phyloP scores from a whole-genome alignment of 805 yeast species.

The Candida stauntonica region DNA sequence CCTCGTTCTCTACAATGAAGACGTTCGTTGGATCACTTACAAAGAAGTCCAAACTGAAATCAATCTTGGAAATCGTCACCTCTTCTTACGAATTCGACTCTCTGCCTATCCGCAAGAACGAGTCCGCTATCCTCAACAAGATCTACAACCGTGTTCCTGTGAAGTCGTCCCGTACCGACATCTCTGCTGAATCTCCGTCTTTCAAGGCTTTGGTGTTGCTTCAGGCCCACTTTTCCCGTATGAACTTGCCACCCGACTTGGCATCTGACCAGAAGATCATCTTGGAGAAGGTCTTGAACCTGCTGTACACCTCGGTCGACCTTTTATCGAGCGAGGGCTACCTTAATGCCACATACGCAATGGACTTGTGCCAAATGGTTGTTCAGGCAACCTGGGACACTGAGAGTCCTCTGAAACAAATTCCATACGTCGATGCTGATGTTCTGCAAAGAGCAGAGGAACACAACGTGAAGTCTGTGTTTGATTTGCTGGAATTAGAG shows the following conservation, averaged over 20 bases:
- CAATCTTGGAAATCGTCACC: constrained; percentile 60
- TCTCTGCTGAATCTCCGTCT: constrained; percentile 43
- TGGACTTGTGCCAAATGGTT: constrained; percentile 87
- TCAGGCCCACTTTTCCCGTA: constrained; percentile 77
- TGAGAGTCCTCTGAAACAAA: constrained; percentile 73
- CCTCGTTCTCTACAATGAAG: constrained; percentile 65
- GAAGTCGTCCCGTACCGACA: constrained; percentile 35
- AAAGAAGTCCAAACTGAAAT: constrained; percentile 52
- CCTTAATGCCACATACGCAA: constrained; percentile 70
- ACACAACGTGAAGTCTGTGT: constrained; percentile 61
- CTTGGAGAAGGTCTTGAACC: constrained; percentile 42
- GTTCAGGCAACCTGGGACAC: constrained; percentile 83
- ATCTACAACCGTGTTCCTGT: constrained; percentile 62
- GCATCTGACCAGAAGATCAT: constrained; percentile 51
- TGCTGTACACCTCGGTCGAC: constrained; percentile 70
- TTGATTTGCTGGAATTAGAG: constrained; percentile 70
- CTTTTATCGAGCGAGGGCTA: constrained; percentile 74
- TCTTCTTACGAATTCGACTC: constrained; percentile 71
- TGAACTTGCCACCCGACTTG: constrained; percentile 58
- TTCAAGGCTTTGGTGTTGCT: constrained; percentile 70
- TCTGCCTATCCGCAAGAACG: constrained; percentile 60
- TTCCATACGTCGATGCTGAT: constrained; percentile 60
- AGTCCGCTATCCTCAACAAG: constrained; percentile 41
- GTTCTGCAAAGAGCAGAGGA: constrained; percentile 52
- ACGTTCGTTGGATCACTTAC: constrained; percentile 48